phyloP scores from a whole-genome alignment of 2,329 filamentous ascomycete genomes.

The Microdochium paspali region DNA sequence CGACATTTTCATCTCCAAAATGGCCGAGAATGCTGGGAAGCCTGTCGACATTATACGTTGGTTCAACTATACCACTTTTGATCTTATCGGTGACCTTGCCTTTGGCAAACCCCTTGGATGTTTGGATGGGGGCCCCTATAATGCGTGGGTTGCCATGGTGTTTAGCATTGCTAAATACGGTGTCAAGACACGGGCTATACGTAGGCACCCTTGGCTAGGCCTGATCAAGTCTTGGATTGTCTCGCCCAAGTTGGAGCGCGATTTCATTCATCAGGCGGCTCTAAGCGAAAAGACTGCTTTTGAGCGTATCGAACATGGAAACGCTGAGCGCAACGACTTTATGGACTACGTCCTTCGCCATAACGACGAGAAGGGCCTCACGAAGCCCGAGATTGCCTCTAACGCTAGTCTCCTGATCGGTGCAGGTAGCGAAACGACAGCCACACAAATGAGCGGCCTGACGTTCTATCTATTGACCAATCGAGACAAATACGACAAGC shows the following conservation, averaged over 20 bases:
- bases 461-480: conserved; percentile 29
- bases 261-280: neutral
- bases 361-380: conserved; percentile 6
- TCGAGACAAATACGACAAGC: conserved; percentile 18
- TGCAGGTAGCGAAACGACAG: conserved; percentile 41
- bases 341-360: neutral
- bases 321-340: neutral
- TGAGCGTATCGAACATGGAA: neutral
- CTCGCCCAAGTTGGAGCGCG: neutral
- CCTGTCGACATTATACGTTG: conserved; percentile 24
- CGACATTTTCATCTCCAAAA: conserved; percentile 6
- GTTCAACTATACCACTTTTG: conserved; percentile 30
- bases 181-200: no score
- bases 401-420: conserved; percentile 24
- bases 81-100: conserved; percentile 34
- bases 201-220: no score
- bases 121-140: conserved; percentile 20
- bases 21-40: conserved; percentile 13
- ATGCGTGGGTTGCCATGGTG: conserved; percentile 24
- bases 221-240: no score
- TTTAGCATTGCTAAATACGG: neutral
- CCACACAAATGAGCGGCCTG: conserved; percentile 30
- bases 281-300: neutral
- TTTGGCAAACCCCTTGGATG: conserved; percentile 33
- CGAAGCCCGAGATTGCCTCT: conserved; percentile 8